phyloP scores from a whole-genome alignment of 192 early-diverging fungal genomes.

The Coemansia sp. region DNA sequence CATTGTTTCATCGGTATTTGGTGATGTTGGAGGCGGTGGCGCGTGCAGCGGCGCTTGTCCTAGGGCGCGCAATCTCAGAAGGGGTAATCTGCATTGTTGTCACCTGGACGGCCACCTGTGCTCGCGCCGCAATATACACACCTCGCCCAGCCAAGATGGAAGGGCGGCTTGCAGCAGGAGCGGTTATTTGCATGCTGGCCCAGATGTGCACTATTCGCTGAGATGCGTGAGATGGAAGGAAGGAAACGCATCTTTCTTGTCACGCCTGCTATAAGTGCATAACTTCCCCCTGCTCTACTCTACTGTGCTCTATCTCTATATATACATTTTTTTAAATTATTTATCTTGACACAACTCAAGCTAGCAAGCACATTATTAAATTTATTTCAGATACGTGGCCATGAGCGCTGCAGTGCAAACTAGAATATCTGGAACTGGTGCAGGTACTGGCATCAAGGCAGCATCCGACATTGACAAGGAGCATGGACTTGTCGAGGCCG shows the following conservation, averaged over 20 bases:
- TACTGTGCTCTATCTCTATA: background rate
- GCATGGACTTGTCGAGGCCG: slow-evolving; percentile 35
- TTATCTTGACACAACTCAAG: background rate
- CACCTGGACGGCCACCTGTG: background rate
- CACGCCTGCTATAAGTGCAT: background rate
- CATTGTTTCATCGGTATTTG: background rate
- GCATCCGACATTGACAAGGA: slow-evolving; percentile 52
- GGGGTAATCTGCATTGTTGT: background rate
- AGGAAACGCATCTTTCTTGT: background rate
- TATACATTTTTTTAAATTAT: background rate
- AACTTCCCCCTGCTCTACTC: background rate
- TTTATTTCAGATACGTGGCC: background rate
- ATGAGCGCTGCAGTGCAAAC: slow-evolving; percentile 20
- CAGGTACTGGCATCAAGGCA: slow-evolving; percentile 43
- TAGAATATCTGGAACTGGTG: slow-evolving; percentile 45
- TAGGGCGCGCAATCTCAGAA: background rate
- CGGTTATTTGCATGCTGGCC: background rate
- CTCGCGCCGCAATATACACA: slow-evolving; percentile 7
- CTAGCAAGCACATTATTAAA: background rate
- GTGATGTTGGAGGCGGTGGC: background rate
- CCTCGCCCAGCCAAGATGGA: slow-evolving; percentile 5
- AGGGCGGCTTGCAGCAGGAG: background rate
- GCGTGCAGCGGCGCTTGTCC: background rate
- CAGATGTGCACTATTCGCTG: slow-evolving; percentile 9
- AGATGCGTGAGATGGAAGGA: slow-evolving; percentile 4